Evolutionary conservation across 805 yeast species (phyloP).

Genomic region (Cyberlindnera nakhonratchasimensis): DNA sequence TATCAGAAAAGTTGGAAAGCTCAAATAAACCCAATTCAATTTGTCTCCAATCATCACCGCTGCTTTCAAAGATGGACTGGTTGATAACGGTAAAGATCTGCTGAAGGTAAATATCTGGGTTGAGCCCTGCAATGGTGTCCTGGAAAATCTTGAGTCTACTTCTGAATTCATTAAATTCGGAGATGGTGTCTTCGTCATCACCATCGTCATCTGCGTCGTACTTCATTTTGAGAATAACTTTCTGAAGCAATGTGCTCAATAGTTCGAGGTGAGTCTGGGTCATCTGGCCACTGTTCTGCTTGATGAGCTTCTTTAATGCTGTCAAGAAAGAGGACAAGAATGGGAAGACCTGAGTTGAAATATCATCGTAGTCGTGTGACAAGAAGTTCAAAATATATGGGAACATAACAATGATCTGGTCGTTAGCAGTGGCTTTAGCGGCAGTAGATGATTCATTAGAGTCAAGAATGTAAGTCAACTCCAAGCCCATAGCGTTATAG

Average conservation of each 20-base stretch:
- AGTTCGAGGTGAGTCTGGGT: constrained; percentile 45
- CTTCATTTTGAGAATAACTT: constrained; percentile 73
- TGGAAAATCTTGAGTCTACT: constrained; percentile 71
- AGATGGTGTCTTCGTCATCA: constrained; percentile 68
- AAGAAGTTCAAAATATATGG: constrained; percentile 72
- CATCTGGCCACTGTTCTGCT: constrained; percentile 36
- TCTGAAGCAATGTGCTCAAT: constrained; percentile 59
- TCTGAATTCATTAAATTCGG: constrained; percentile 79
- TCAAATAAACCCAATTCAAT: constrained; percentile 86
- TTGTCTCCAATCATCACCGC: constrained; percentile 62
- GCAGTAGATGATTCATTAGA: constrained; percentile 42
- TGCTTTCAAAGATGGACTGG: constrained; percentile 37
- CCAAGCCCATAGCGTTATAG: constrained; percentile 69
- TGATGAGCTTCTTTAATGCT: constrained; percentile 55
- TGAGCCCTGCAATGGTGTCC: constrained; percentile 68
- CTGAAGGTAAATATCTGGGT: constrained; percentile 58
- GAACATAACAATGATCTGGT: constrained; percentile 56
- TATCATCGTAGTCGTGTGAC: constrained; percentile 84
- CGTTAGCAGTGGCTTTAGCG: constrained; percentile 38
- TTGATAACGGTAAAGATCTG: constrained; percentile 59
- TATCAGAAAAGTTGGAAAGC: constrained; percentile 73
- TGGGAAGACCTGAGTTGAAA: constrained; percentile 77
- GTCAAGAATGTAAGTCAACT: constrained; percentile 67
- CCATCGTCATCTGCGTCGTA: constrained; percentile 76
- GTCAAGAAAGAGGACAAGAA: constrained; percentile 73